These are phyloP conservation scores for Debaryomyces udenii DNA, from an alignment of 1,139 yeast species.

Conservation along the genomic window DNA sequence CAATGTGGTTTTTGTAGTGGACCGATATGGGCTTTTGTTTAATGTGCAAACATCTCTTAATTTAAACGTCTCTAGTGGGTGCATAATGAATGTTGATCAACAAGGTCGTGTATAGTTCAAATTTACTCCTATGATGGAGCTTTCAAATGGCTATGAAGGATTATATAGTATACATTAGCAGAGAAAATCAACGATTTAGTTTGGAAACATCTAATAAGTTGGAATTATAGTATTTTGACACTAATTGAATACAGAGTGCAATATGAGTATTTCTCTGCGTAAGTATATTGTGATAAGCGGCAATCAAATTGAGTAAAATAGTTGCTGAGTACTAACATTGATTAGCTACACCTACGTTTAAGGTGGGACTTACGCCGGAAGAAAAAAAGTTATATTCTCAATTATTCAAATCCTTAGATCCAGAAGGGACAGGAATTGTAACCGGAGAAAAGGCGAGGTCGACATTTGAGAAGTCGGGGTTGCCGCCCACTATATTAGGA, in stretches of 20 bases:
- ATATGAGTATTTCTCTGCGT: slow-evolving; percentile 34
- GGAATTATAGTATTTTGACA: slow-evolving; percentile 3
- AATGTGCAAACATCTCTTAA: no score
- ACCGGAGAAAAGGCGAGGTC: slow-evolving; percentile 91
- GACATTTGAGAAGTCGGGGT: slow-evolving; percentile 82
- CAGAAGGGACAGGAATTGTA: slow-evolving; percentile 76
- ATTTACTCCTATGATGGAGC: slow-evolving; percentile 5
- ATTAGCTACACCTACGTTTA: slow-evolving; percentile 38
- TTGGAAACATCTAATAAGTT: slow-evolving; percentile 3
- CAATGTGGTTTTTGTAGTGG: no score
- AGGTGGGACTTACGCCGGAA: slow-evolving; percentile 67
- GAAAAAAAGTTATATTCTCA: slow-evolving; percentile 76
- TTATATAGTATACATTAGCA: no score
- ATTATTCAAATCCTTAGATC: slow-evolving; percentile 77
- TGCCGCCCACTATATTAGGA: slow-evolving; percentile 77
- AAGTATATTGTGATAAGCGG: slow-evolving; percentile 18
- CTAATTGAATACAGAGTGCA: slow-evolving; percentile 7
- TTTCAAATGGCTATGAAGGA: neutral
- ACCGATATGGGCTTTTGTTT: no score
- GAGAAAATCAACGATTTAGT: neutral
- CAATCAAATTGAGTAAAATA: neutral
- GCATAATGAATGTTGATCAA: neutral
- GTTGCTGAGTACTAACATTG: slow-evolving; percentile 11
- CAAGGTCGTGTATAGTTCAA: slow-evolving; percentile 4
- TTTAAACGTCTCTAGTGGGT: no score